These are phyloP conservation scores for Ustilago shanxiensis DNA, from an alignment of 1,284 basidiomycete genomes.

Conservation along the genomic window DNA sequence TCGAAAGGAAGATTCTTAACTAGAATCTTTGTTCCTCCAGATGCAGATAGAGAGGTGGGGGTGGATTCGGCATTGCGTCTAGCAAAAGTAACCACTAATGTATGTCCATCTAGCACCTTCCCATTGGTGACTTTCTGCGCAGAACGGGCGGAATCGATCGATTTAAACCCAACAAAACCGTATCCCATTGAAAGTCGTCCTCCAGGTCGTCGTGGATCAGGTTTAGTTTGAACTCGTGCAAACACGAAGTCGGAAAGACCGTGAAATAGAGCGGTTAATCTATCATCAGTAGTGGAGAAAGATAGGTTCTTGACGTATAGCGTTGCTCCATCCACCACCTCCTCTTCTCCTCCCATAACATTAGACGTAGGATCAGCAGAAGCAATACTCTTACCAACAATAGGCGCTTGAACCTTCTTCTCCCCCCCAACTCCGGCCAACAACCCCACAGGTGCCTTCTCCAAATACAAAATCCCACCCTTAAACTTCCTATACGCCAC, in stretches of 20 bases:
- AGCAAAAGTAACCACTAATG: slow-evolving; percentile 86
- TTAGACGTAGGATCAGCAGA: slow-evolving; percentile 19
- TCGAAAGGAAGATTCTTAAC: slow-evolving; percentile 99
- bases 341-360: slow-evolving; percentile 21
- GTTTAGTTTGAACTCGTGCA: slow-evolving; percentile 90
- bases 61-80: slow-evolving; percentile 81
- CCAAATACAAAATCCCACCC: slow-evolving; percentile 89
- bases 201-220: slow-evolving; percentile 75
- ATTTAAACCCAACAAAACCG: slow-evolving; percentile 93
- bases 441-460: slow-evolving; percentile 86
- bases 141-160: slow-evolving; percentile 79
- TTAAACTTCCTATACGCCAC: slow-evolving; percentile 90
- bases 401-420: slow-evolving; percentile 48
- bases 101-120: slow-evolving; percentile 87
- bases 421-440: slow-evolving; percentile 39
- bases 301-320: slow-evolving; percentile 95
- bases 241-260: slow-evolving; percentile 86
- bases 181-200: slow-evolving; percentile 87
- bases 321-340: slow-evolving; percentile 79
- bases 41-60: slow-evolving; percentile 68
- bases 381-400: slow-evolving; percentile 46
- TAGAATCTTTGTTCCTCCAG: slow-evolving; percentile 75
- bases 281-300: slow-evolving; percentile 86
- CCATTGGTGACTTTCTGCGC: slow-evolving; percentile 86
- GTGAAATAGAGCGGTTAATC: slow-evolving; percentile 80